Evolutionary conservation across 2,329 filamentous ascomycete genomes (phyloP).

Genomic region (Passalora sequoiae): DNA sequence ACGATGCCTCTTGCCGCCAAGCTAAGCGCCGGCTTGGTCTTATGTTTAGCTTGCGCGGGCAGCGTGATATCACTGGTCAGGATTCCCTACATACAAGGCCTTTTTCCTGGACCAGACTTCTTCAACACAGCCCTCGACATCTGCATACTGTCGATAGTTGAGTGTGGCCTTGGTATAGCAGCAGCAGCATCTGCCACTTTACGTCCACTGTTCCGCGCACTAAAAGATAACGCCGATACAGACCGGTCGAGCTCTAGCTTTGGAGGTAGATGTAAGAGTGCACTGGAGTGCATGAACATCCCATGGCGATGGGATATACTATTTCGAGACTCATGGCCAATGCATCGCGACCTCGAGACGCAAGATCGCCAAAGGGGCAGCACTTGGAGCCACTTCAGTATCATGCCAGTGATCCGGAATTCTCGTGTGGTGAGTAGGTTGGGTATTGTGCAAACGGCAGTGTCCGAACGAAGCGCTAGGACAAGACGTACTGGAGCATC

Average conservation of each 20-base stretch:
- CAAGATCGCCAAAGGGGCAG: conserved; percentile 5
- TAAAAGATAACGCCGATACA: conserved; percentile 11
- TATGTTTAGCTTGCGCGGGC: conserved; percentile 35
- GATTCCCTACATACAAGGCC: conserved; percentile 22
- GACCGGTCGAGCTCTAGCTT: neutral
- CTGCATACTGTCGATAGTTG: conserved; percentile 31
- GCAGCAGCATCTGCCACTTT: conserved; percentile 33
- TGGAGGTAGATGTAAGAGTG: too few species aligned
- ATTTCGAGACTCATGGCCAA: conserved; percentile 6
- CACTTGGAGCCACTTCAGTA: conserved; percentile 15
- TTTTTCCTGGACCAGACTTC: conserved; percentile 19
- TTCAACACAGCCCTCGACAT: conserved; percentile 26
- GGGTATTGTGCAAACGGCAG: conserved; percentile 6
- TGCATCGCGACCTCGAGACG: neutral
- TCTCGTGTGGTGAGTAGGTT: conserved; percentile 9
- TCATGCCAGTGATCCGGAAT: conserved; percentile 9
- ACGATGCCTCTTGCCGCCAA: conserved; percentile 40
- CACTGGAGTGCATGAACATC: conserved; percentile 5
- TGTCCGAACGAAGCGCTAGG: conserved; percentile 1
- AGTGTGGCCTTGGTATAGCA: conserved; percentile 34
- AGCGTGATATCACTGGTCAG: conserved; percentile 26
- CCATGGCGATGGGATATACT: conserved; percentile 4
- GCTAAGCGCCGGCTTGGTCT: conserved; percentile 37
- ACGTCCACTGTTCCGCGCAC: conserved; percentile 30
- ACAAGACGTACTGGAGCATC: neutral